A percentile compares a stretch with the other conserved stretches of the same genome.
Evolutionary conservation across 345 rosid species (phyloP).

Genomic region (Camelina hispida): DNA sequence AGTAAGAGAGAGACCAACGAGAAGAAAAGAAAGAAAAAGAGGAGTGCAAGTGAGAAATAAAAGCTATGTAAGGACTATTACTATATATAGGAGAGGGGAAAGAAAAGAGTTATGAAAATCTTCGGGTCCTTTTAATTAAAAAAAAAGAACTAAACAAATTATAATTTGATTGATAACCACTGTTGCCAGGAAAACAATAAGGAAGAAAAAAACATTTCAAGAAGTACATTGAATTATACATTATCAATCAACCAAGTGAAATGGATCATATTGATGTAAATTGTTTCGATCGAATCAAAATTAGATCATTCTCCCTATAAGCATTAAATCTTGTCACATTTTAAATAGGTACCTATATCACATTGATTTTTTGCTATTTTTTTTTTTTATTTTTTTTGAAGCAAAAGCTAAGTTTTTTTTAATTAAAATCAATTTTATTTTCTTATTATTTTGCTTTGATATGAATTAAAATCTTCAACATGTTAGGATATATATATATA

Average conservation of each 20-base stretch:
- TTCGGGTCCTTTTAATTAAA: neutral
- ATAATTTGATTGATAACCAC: neutral
- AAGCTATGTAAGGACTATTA: neutral
- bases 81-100: slow-evolving; percentile 21
- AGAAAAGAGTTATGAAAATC: neutral
- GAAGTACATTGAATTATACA: too few species aligned
- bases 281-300: neutral
- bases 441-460: neutral
- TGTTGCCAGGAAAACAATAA: neutral
- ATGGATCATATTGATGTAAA: neutral
- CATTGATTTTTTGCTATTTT: neutral
- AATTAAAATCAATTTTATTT: neutral
- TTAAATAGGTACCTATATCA: neutral
- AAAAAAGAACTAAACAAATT: neutral
- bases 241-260: too few species aligned
- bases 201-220: too few species aligned
- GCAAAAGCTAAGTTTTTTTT: too few species aligned
- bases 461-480: neutral
- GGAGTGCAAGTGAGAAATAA: neutral
- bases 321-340: neutral
- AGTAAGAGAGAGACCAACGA: neutral
- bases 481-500: neutral
- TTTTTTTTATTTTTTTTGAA: too few species aligned
- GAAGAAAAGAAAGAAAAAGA: neutral
- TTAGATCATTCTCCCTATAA: neutral